These are phyloP conservation scores for Ophiocordyceps camponoti-leonardi DNA, from an alignment of 2,329 filamentous ascomycete genomes.

Conservation along the genomic window DNA sequence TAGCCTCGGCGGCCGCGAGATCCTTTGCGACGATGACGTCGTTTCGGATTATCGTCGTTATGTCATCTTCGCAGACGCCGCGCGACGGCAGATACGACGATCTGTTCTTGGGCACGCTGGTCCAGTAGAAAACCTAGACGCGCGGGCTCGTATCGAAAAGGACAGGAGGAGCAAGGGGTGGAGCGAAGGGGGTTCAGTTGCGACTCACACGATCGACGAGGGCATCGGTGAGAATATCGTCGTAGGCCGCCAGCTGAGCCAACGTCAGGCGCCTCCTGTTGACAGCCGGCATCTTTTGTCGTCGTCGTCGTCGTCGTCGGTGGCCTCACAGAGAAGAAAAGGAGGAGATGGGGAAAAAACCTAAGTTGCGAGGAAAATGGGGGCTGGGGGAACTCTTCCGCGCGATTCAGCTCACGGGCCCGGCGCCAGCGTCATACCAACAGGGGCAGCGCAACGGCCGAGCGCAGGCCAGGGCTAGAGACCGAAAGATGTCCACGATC, in stretches of 20 bases:
- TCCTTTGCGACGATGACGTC: constrained; percentile 64
- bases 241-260: constrained; percentile 77
- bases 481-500: neutral
- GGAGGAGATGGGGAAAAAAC: neutral
- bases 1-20: constrained; percentile 48
- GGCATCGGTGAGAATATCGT: constrained; percentile 89
- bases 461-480: neutral
- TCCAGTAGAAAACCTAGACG: constrained; percentile 82
- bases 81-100: constrained; percentile 72
- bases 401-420: neutral
- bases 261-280: constrained; percentile 66
- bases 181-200: neutral
- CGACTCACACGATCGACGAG: constrained; percentile 78
- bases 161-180: neutral
- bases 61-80: constrained; percentile 50
- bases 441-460: neutral
- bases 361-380: neutral
- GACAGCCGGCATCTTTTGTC: constrained; percentile 11
- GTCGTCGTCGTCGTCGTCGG: neutral
- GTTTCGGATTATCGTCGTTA: constrained; percentile 41
- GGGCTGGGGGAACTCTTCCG: neutral
- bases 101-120: constrained; percentile 85
- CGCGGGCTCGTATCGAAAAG: neutral
- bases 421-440: neutral
- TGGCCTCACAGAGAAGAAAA: too few relatives aligned